Base-by-base conservation (phyloP, 805 yeast genomes). In the Cyberlindnera amylophila region DNA sequence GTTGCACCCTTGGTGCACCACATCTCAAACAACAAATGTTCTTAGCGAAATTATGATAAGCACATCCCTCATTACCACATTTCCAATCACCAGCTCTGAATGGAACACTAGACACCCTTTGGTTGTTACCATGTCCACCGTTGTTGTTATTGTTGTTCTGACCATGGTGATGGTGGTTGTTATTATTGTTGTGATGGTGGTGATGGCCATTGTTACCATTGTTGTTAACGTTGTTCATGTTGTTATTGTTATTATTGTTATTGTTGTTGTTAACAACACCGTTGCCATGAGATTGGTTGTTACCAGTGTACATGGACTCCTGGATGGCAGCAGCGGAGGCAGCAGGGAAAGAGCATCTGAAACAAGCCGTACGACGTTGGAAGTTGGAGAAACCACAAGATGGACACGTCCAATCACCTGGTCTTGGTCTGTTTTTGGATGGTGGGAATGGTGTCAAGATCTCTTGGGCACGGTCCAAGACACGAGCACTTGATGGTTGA, bases 371-470 rank as follows among this genome's bases (percentile, higher is more conserved):
- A 63, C 97, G 75, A 56, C 96, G 77, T 65, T 90, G 97, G 66
- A 90, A 90, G 63, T 90, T 90, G 18, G 95, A 86, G 57, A 90
- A 90, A 1, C 96, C 96, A 70, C 97, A 90, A 6, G 90, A 81
- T 19, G 96, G 96, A 63, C 97, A 90, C n/a, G 86, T 86, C 97
- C 97, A 90, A 61, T 90, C 97, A 16, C 97, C 97, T 0, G 97
- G 97, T 58, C 97, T 73, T 17, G 96, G 96, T 54, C 93, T 74
- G 63, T 90, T 89, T 52, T 87, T 84, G 28, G 81, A 75, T 24
- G 83, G 79, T 13, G 96, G 96, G 65, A 90, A 90, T 4, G 95
- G 88, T 0, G 86, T 74, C 46, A 90, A 67, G 33, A 90, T 75
- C 31, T 85, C 95, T 52, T 79, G 84, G 1, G 96, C 96, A 47